Conservation (phyloP, 306 rosid genomes). For the Quercus variabilis region DNA sequence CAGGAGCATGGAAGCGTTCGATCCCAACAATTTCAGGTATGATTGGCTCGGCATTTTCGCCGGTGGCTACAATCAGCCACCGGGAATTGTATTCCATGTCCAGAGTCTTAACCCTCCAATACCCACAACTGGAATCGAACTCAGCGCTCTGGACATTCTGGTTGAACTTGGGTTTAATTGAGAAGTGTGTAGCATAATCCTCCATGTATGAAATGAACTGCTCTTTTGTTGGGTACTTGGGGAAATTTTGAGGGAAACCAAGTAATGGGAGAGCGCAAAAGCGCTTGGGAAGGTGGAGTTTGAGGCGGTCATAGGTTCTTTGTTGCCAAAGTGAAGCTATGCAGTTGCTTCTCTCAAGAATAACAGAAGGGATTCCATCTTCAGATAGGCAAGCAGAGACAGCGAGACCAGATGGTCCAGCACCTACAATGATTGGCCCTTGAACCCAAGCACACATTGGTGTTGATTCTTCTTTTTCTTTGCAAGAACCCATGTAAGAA, state of each 20-base stretch:
- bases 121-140: conserved; percentile 30
- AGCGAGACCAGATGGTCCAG: conserved; percentile 97
- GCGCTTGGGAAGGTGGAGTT: conserved; percentile 81
- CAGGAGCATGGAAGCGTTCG: conserved; percentile 42
- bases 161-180: conserved; percentile 59
- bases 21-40: conserved; percentile 57
- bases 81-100: conserved; percentile 46
- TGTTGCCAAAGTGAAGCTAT: conserved; percentile 84
- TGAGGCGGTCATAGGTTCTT: conserved; percentile 77
- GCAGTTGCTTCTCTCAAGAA: conserved; percentile 68
- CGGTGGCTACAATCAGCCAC: conserved; percentile 85
- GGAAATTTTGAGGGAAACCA: conserved; percentile 60
- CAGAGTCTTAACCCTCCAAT: conserved; percentile 62
- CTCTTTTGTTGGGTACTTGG: conserved; percentile 69
- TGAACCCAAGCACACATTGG: conserved; percentile 31
- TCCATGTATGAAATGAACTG: conserved; percentile 84
- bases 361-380: conserved; percentile 40
- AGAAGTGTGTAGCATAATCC: conserved; percentile 66
- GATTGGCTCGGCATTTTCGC: conserved; percentile 88
- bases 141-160: conserved; percentile 50
- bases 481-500: conserved; percentile 54
- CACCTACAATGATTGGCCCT: conserved; percentile 86
- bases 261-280: conserved; percentile 75
- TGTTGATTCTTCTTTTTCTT: conserved; percentile 24
- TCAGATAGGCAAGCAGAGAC: conserved; percentile 72